Evolutionary conservation across 2,329 filamentous ascomycete genomes (phyloP).

Genomic region (Helotiales sp.): DNA sequence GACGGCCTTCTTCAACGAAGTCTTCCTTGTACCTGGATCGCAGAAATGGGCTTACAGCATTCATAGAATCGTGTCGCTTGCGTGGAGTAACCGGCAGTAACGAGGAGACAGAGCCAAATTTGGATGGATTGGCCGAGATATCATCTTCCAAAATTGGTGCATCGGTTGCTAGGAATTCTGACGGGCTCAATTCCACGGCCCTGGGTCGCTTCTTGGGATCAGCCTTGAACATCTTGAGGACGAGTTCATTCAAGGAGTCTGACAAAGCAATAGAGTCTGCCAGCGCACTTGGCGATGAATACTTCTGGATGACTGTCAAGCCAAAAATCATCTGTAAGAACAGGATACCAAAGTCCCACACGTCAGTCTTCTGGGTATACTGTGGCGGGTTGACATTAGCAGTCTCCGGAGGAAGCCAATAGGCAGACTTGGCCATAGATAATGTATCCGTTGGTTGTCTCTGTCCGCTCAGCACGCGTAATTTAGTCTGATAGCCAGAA

Average conservation of each 20-base stretch:
- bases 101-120: constrained; percentile 41
- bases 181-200: constrained; percentile 71
- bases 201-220: constrained; percentile 83
- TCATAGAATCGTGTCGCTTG: constrained; percentile 63
- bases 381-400: constrained; percentile 60
- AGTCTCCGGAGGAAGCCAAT: constrained; percentile 82
- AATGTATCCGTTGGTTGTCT: constrained; percentile 52
- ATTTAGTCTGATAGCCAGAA: constrained; percentile 66
- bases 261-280: constrained; percentile 73
- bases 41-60: constrained; percentile 46
- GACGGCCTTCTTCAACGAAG: constrained; percentile 83
- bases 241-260: constrained; percentile 73
- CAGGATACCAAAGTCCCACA: constrained; percentile 93
- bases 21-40: constrained; percentile 83
- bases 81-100: constrained; percentile 44
- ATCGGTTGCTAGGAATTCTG: constrained; percentile 66
- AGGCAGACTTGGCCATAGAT: constrained; percentile 69
- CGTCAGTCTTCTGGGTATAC: constrained; percentile 77
- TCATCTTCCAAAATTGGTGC: constrained; percentile 52
- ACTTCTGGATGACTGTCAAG: constrained; percentile 70
- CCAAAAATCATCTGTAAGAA: constrained; percentile 95
- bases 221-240: constrained; percentile 80
- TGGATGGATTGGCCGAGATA: constrained; percentile 41
- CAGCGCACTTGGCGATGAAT: constrained; percentile 75
- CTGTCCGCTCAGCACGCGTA: constrained; percentile 61